Conservation (phyloP, 2,329 filamentous ascomycete genomes). For the Neonectria neomacrospora region DNA sequence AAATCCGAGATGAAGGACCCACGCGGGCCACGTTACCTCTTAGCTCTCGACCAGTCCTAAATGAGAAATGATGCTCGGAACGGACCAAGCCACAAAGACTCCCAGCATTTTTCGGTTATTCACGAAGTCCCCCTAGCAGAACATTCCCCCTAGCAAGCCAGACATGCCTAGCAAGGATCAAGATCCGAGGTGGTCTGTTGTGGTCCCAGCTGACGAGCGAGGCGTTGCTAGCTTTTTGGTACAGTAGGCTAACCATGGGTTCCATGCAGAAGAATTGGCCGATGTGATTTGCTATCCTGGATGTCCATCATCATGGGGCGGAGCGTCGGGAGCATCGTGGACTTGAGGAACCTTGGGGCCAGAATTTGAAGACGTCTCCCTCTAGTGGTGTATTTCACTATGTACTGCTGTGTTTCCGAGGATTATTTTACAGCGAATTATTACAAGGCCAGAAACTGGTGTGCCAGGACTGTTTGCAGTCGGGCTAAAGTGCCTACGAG, state of each 20-base stretch:
- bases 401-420: not conserved
- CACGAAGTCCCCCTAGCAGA: not conserved
- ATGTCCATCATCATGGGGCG: not conserved
- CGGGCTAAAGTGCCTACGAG: conserved; percentile 7
- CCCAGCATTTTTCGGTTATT: not conserved
- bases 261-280: not conserved
- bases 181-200: not conserved
- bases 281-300: not conserved
- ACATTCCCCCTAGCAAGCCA: not conserved
- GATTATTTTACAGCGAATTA: not conserved
- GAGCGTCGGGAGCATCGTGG: not conserved
- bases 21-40: not conserved
- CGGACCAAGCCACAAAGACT: not conserved
- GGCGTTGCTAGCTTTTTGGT: not conserved
- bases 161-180: not conserved
- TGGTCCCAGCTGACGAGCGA: not conserved
- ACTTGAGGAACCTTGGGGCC: not conserved
- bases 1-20: not conserved
- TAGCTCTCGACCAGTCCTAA: not conserved
- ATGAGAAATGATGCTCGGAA: not conserved
- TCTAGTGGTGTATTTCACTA: not conserved
- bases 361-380: not conserved
- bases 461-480: not conserved
- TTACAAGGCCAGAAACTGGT: not conserved
- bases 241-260: not conserved